Percentiles rank a stretch among this genome's conserved stretches.
These are phyloP conservation scores for Blastobotrys petasosporus DNA, from an alignment of 1,139 yeast genomes.

Conservation along the genomic window DNA sequence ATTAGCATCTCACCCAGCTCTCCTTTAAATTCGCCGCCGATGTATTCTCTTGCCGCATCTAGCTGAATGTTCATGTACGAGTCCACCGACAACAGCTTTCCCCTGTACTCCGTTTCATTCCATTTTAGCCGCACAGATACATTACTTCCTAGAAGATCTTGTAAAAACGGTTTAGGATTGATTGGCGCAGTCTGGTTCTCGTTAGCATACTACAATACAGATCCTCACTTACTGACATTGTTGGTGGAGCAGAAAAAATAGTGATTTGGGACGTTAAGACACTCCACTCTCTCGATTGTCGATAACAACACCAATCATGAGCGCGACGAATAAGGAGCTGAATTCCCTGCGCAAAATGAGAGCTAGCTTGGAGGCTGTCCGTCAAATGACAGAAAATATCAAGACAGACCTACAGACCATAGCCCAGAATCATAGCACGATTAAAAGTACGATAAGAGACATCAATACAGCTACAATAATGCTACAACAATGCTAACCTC, in stretches of 20 bases:
- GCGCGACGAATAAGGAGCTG: slow-evolving; percentile 8
- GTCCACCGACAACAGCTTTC: slow-evolving; percentile 75
- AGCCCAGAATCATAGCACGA: slow-evolving; percentile 19
- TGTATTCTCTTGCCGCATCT: slow-evolving; percentile 59
- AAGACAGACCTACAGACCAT: slow-evolving; percentile 25
- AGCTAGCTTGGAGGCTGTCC: slow-evolving; percentile 23
- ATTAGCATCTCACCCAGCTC: slow-evolving; percentile 76
- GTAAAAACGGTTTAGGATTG: slow-evolving; percentile 87
- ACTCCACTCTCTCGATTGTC: not conserved
- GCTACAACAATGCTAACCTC: not conserved
- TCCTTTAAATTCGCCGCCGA: slow-evolving; percentile 50
- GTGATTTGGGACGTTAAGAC: not conserved
- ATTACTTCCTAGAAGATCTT: slow-evolving; percentile 59
- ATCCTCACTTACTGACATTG: slow-evolving; percentile 7
- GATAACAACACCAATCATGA: not conserved
- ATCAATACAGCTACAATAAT: not conserved
- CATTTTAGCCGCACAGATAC: slow-evolving; percentile 89
- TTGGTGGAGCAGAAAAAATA: not conserved
- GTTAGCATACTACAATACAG: not conserved
- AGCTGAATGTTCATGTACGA: slow-evolving; percentile 89
- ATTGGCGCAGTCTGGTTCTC: slow-evolving; percentile 58
- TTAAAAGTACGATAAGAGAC: slow-evolving; percentile 8
- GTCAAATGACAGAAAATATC: slow-evolving; percentile 23
- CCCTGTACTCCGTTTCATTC: slow-evolving; percentile 86
- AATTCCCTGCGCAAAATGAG: slow-evolving; percentile 18